Evolutionary conservation across 2,329 filamentous ascomycete genomes (phyloP), one percentile per base, ranked within the genome.

Genomic region (Ceratocystis ficicola): DNA sequence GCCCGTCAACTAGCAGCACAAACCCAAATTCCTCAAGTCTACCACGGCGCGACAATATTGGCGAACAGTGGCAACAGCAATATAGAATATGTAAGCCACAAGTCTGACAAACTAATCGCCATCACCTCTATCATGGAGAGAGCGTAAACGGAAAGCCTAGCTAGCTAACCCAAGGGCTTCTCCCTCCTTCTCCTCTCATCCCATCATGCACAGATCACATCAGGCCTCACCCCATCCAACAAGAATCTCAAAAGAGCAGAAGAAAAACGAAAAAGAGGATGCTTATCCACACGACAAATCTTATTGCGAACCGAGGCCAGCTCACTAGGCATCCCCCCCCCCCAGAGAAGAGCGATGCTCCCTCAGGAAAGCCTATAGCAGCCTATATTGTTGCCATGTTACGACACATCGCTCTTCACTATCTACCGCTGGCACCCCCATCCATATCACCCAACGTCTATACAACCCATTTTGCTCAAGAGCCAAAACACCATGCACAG

Each of bases 161-260:
- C 36, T 41, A 7, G 17, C 36, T 41, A 7, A 5, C 46, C 17
- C 6, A 10, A 10, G n/a, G 8, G 8, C 48, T 25, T 28, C 22
- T 15, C 48, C 44, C 44, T n/a, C 17, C 20, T 20, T 48, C 44
- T 48, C 44, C 44, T 20, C 44, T 48, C 44, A 2, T 20, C 44
- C 44, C 44, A 17, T 8, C 52, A 57, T 57, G 52, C 52, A 57
- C 52, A 30, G 52, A 57, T 57, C 52, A 57, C 52, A 57, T 30
- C 52, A 57, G 52, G 52, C 28, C 52, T 30, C 52, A 57, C 30
- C 32, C 52, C 52, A 25, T 5, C 52, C 28, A 57, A 20, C 22
- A n/a, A 50, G 22, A n/a, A n/a, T 8, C n/a, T 50, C 46, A 50
- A 50, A 50, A 50, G 6, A 50, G 22, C n/a, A n/a, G 12, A 50